These are phyloP conservation scores for Podosphaera fusca DNA, from an alignment of 2,329 filamentous ascomycete genomes.

Conservation along the genomic window DNA sequence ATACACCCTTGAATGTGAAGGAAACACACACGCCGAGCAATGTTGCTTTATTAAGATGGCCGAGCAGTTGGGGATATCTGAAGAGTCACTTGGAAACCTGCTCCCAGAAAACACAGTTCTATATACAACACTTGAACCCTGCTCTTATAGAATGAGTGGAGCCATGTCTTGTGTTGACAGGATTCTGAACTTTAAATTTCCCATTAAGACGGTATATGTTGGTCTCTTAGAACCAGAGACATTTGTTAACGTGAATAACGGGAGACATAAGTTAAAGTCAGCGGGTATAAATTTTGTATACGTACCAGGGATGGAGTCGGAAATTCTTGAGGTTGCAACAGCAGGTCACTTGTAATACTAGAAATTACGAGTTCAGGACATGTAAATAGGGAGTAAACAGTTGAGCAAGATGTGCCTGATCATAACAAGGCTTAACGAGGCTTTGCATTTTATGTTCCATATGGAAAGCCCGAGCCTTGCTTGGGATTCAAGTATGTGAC, in stretches of 20 bases:
- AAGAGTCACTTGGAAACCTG: constrained; percentile 28
- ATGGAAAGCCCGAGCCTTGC: no score
- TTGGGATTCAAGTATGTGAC: no score
- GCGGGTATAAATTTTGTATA: constrained; percentile 53
- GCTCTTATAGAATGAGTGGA: constrained; percentile 48
- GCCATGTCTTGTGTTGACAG: constrained; percentile 60
- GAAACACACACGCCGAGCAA: constrained; percentile 94
- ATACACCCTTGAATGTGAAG: constrained; percentile 72
- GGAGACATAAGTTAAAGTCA: constrained; percentile 42
- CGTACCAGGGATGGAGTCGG: constrained; percentile 51
- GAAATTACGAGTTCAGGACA: not conserved
- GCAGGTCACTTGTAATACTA: constrained; percentile 40
- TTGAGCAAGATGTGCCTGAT: no score
- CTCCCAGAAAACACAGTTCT: constrained; percentile 34
- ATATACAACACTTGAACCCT: constrained; percentile 88
- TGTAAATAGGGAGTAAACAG: no score
- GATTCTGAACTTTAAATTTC: constrained; percentile 33
- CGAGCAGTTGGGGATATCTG: constrained; percentile 22
- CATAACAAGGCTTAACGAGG: no score
- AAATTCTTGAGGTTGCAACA: constrained; percentile 63
- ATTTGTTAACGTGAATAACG: constrained; percentile 67
- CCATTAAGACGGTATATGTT: constrained; percentile 57
- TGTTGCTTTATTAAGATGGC: constrained; percentile 63
- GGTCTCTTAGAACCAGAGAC: constrained; percentile 76
- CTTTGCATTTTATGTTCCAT: no score